Evolutionary conservation across 495 filamentous ascomycete genomes (phyloP), one percentile per base, ranked within the genome.

Genomic region (Hamigera avellanea): DNA sequence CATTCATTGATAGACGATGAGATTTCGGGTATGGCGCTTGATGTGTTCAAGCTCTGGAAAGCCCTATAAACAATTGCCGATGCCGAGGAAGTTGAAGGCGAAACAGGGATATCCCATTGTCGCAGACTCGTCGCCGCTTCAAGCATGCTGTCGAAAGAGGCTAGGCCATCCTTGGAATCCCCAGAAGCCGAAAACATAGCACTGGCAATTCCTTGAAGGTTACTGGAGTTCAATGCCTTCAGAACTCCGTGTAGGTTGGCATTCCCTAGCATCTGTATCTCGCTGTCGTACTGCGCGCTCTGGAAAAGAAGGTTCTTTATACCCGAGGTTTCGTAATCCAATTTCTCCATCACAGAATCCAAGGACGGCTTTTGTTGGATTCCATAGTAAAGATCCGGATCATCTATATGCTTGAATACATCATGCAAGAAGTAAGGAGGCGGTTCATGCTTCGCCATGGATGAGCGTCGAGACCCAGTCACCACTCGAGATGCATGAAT

Each of bases 311-410:
- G 72, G 37, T 83, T 89, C 49, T 93, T 95, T 43, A 78, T 68
- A 0, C 88, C 88, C 43, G 91, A 78, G 30, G 76, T 72, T 59
- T 98, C 93, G 49, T 94, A 89, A 45, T 95, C 87, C n/a, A 95
- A 69, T 18, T 79, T 76, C 17, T 81, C 75, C 44, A 94, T 68
- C 6, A 95, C 79, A 0, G 80, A 81, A 12, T 69, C 64, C 27
- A 98, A 60, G 32, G 75, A 83, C 8, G 85, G 72, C 15, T 70
- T 72, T 53, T 93, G 83, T 32, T 81, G 72, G 14, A 96, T 78
- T n/a, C 91, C 91, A 48, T 98, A 96, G 53, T 88, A 96, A 13
- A 88, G 76, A 52, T 98, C 91, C 10, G 87, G 88, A 52, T 98
- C 91, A 55, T 95, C 88, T 26, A 96, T 80, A 39, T 85, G 83